Evolutionary conservation across 2,329 filamentous ascomycete genomes (phyloP), one percentile per base, ranked within the genome.

Genomic region (Gliomastix tumulicola): DNA sequence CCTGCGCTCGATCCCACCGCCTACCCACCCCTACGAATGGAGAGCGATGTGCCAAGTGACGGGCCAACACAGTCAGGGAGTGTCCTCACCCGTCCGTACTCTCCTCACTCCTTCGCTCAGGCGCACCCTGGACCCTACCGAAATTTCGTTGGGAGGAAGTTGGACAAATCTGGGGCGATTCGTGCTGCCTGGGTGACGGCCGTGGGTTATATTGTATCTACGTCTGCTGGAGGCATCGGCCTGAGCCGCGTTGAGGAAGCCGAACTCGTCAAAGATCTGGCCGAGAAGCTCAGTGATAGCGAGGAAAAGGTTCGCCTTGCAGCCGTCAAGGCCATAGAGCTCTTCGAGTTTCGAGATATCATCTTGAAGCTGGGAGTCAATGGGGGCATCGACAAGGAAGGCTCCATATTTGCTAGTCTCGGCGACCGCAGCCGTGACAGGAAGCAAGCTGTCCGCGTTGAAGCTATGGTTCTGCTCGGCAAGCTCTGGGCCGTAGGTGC

Each of bases 401-500:
- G 82, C 16, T 92, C 89, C 0, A 74, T 96, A 19, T 71, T 98
- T 13, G 79, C 74, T 37, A 88, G 83, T 44, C 73, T 98, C 19
- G 86, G 87, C 20, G 88, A 96, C 53, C 79, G 92, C 44, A 88
- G 87, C 46, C 88, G 89, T 48, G 94, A 98, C 62, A 82, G 83
- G 43, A 90, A 84, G 55, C 76, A 82, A 12, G 69, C 76, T 30
- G 86, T 98, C 10, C 84, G 90, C 39, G 79, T 85, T 27, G 87
- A 90, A 49, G 89, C 88, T 18, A 94, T 95, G 76, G 82, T 80
- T 35, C 70, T 94, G 8, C 67, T 97, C 2, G 86, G 79, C 10
- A 86, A 82, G 43, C 80, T 97, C 20, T 98, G 92, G 92, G 89
- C 87, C n/a, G 89, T 94, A 15, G 90, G 87, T 11, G 79, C 82